Percentiles rank a stretch among this genome's conserved stretches.
These are phyloP conservation scores for Diaporthe caulivora DNA, from an alignment of 2,329 filamentous ascomycete species.

Conservation along the genomic window DNA sequence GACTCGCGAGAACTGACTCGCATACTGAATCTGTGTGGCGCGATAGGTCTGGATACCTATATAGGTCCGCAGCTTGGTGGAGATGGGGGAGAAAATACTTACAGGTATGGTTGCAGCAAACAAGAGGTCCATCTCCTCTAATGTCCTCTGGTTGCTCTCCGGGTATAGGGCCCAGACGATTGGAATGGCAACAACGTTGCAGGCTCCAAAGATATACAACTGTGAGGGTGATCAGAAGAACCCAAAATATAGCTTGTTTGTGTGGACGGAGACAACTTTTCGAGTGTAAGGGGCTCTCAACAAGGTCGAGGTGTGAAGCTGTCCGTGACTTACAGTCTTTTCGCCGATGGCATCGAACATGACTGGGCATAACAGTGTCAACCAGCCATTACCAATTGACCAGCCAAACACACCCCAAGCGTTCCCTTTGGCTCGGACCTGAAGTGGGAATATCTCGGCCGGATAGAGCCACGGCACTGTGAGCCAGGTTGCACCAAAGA, in stretches of 20 bases:
- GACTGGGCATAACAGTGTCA: slow-evolving; percentile 63
- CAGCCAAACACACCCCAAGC: slow-evolving; percentile 83
- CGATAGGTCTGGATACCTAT: not conserved
- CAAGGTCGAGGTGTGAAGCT: too few species aligned
- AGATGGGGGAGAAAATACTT: not conserved
- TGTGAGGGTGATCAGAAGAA: not conserved
- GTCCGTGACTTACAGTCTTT: slow-evolving; percentile 61
- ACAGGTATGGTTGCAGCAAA: slow-evolving; percentile 65
- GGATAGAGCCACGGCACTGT: slow-evolving; percentile 73
- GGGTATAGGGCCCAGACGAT: slow-evolving; percentile 82
- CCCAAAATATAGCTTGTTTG: not conserved
- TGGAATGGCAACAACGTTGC: slow-evolving; percentile 74
- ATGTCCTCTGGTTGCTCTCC: slow-evolving; percentile 78
- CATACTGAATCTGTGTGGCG: not conserved
- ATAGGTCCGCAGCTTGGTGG: not conserved
- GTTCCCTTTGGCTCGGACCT: slow-evolving; percentile 79
- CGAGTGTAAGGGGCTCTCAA: not conserved
- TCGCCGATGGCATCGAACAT: slow-evolving; percentile 75
- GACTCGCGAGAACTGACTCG: not conserved
- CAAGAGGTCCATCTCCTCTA: slow-evolving; percentile 81
- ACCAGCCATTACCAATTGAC: slow-evolving; percentile 73
- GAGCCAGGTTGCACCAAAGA: slow-evolving; percentile 75
- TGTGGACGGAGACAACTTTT: not conserved
- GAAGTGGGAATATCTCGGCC: slow-evolving; percentile 79
- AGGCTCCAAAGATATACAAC: slow-evolving; percentile 78